phyloP scores from a whole-genome alignment of 371 early-diverging fungal species.

The Syncephalis plumigaleata region DNA sequence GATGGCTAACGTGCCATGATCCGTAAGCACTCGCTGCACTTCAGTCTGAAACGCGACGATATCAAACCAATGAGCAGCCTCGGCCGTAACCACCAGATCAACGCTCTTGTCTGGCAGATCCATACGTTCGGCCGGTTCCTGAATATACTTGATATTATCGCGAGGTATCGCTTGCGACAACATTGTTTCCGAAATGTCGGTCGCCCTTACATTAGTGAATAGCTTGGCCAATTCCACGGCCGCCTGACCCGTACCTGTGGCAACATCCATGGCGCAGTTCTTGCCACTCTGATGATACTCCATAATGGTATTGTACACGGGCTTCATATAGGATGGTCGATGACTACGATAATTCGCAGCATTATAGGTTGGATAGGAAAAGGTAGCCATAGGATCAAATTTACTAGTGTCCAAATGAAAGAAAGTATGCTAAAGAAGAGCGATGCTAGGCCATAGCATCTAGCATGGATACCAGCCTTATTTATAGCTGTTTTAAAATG shows the following conservation, averaged over 20 bases:
- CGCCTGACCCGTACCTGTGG: conserved; percentile 31
- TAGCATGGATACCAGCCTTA: too few relatives aligned
- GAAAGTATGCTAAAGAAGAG: too few relatives aligned
- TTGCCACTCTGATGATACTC: conserved; percentile 11
- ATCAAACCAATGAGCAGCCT: conserved; percentile 51
- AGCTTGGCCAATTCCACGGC: conserved; percentile 21
- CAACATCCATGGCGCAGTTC: conserved; percentile 20
- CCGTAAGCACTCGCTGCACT: conserved; percentile 40
- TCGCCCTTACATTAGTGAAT: conserved; percentile 26
- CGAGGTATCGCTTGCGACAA: conserved; percentile 15
- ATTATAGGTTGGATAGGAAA: too few relatives aligned
- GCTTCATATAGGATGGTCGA: conserved; percentile 2
- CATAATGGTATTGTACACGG: background rate
- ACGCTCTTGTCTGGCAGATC: conserved; percentile 10
- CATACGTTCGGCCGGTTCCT: conserved; percentile 24
- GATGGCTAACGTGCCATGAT: conserved; percentile 42
- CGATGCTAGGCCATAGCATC: too few relatives aligned
- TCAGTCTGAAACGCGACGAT: conserved; percentile 32
- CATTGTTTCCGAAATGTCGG: conserved; percentile 29
- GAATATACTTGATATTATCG: conserved; percentile 26
- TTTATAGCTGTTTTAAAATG: too few relatives aligned
- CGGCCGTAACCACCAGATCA: conserved; percentile 39
- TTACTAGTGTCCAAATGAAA: too few relatives aligned
- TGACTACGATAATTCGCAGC: too few relatives aligned
- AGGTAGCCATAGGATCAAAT: too few relatives aligned